phyloP scores from a whole-genome alignment of 2,329 filamentous ascomycete species.

The Lasiodiplodia sp. region DNA sequence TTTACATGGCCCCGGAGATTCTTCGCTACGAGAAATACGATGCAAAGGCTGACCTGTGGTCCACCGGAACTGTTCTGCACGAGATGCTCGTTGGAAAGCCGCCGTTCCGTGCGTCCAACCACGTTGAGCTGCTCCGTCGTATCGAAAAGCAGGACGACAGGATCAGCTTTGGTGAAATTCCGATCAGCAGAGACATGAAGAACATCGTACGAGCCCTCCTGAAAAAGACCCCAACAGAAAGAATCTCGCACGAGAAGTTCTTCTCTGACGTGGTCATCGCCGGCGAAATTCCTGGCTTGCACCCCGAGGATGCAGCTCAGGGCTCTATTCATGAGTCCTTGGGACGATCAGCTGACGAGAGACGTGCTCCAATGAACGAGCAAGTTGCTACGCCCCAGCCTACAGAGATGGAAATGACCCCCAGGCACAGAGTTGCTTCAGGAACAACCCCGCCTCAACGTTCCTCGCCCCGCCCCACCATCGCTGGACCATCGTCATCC shows the following conservation, averaged over 20 bases:
- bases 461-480: conserved; percentile 15
- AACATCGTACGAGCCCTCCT: conserved; percentile 79
- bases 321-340: conserved; percentile 12
- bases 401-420: conserved; percentile 17
- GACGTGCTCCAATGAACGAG: conserved; percentile 4
- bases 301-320: conserved; percentile 72
- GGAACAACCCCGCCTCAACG: conserved; percentile 14
- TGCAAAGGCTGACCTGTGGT: conserved; percentile 97
- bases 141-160: conserved; percentile 89
- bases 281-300: conserved; percentile 78
- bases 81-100: conserved; percentile 94
- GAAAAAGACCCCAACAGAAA: conserved; percentile 84
- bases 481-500: neutral
- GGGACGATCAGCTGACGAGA: conserved; percentile 18
- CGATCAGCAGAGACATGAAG: conserved; percentile 79
- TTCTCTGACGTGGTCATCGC: conserved; percentile 78
- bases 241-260: conserved; percentile 85
- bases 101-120: conserved; percentile 90
- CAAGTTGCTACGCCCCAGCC: conserved; percentile 4
- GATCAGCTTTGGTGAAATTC: conserved; percentile 78
- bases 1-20: conserved; percentile 99
- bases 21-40: conserved; percentile 97
- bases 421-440: conserved; percentile 10
- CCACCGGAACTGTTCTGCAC: conserved; percentile 91
- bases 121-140: conserved; percentile 89